Base-by-base conservation (phyloP, 345 rosid genomes). In the Excoecaria cochinchinensis region DNA sequence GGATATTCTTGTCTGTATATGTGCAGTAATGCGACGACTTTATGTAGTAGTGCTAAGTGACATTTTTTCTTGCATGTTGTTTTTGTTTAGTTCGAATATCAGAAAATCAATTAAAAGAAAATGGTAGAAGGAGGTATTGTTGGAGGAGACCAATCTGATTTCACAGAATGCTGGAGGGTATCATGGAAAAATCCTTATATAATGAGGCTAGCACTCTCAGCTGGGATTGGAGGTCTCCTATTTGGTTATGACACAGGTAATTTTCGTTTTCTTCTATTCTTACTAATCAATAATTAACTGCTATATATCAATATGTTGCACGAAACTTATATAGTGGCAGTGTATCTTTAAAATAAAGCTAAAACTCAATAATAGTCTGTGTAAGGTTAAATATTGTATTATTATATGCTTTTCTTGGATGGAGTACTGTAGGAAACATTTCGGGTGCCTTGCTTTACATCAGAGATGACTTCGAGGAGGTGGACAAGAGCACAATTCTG, bases 201-300 rank as follows among this genome's bases (percentile, higher is more conserved):
- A 40, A 86, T 87, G 91, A 82, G 86, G 50, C 95, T 95, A 14
- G 93, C 97, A 5, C 84, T 91, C 55, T 86, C 96, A 1, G 99
- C 98, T 6, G 99, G 97, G 15, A 86, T 95, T 66, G 98, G 99
- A 21, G 97, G 98, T 7, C 87, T 95, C 44, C 85, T 89, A 58
- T 93, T 95, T 64, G 99, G 99, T 3, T 91, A 95, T 72, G 99
- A 92, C 67, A 95, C 98, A 39, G 98, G 97, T 71, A 77, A 73
- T 1, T 55, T 0, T 6, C 21, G 6, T 5, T 6, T 3, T 56
- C 6, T 53, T 51, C 15, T 51, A 13, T 51, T 51, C 31, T 31
- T 31, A 31, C 31, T 31, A 31, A 31, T 31, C 31, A 31, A 31
- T 31, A 31, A 31, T 31, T 31, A 1, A 31, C 31, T 31, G 31